These are phyloP conservation scores for Aspergillus thermomutatus DNA, from an alignment of 2,329 filamentous ascomycete species.

Conservation along the genomic window DNA sequence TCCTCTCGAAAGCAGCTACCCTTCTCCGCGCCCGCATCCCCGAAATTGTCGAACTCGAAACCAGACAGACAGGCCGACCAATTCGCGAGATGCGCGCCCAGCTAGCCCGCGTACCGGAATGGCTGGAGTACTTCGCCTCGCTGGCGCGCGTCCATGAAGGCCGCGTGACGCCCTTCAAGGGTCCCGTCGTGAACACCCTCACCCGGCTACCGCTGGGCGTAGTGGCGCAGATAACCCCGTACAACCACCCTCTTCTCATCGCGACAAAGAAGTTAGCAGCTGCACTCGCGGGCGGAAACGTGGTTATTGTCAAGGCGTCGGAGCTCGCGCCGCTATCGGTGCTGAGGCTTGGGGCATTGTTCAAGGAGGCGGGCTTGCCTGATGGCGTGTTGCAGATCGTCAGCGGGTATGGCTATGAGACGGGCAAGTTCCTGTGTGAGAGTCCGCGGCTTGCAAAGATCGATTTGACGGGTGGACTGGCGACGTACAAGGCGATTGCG, in stretches of 20 bases:
- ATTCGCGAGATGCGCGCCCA: slow-evolving; percentile 69
- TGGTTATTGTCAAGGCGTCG: slow-evolving; percentile 38
- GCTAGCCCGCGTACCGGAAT: slow-evolving; percentile 54
- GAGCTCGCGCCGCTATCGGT: slow-evolving; percentile 45
- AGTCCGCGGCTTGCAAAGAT: slow-evolving; percentile 31
- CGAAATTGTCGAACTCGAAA: slow-evolving; percentile 60
- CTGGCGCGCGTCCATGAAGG: slow-evolving; percentile 66
- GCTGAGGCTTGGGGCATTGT: slow-evolving; percentile 36
- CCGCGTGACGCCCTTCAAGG: slow-evolving; percentile 60
- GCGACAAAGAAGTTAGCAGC: slow-evolving; percentile 39
- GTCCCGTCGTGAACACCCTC: slow-evolving; percentile 37
- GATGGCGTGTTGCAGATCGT: slow-evolving; percentile 46
- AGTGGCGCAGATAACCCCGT: slow-evolving; percentile 38
- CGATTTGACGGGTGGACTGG: slow-evolving; percentile 33
- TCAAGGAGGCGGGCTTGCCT: slow-evolving; percentile 43
- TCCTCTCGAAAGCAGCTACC: slow-evolving; percentile 58
- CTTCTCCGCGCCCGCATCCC: slow-evolving; percentile 54
- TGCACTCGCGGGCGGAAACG: slow-evolving; percentile 40
- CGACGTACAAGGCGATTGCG: slow-evolving; percentile 32
- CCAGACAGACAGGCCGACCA: slow-evolving; percentile 64
- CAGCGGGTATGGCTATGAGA: slow-evolving; percentile 52
- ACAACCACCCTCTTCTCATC: slow-evolving; percentile 38
- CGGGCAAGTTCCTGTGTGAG: slow-evolving; percentile 33
- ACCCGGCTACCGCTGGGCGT: slow-evolving; percentile 38
- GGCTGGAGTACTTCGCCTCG: slow-evolving; percentile 70